Base-by-base conservation (phyloP, 2,329 filamentous ascomycete genomes). In the Chrysoporthe deuterocubensis region DNA sequence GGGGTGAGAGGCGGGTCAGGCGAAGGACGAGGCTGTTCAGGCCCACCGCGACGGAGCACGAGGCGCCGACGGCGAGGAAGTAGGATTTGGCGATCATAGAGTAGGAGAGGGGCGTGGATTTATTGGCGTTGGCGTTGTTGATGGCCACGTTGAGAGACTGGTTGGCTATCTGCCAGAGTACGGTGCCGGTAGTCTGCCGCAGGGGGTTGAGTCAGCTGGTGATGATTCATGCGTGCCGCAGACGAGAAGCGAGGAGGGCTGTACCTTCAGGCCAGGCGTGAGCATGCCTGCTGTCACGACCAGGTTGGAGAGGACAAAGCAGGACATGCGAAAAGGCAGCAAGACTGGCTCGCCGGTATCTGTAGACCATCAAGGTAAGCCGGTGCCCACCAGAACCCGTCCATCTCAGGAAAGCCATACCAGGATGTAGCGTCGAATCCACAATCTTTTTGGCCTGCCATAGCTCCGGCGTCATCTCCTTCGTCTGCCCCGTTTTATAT, bases 61-160 rank as follows among this genome's bases (percentile, higher is more conserved):
- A 97, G 43, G 96, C 95, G 66, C 92, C 90, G 26, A 99, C 96
- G 65, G 96, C 96, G 70, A 97, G 86, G 77, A 92, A 87, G 84
- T 98, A 99, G 63, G 94, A 97, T 80, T 97, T 90, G 70, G 90
- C 87, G 71, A 99, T 90, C 73, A 93, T 92, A 32, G 88, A 87
- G 68, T 89, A 91, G 26, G 92, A 92, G 71, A 98, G 87, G 1
- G 95, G 93, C 3, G 93, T 94, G 50, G 94, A 97, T 80, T 99
- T 99, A 87, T 99, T 99, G 71, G 95, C 93, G 79, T 99, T 99
- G 76, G 95, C 92, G 78, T 89, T 94, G 86, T 99, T 99, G 85
- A 99, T 95, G 73, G 93, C 95, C 40, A 99, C 96, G 78, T 99
- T 99, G 74, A 99, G 90, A 14, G 94, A 97, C 83, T 99, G 96